phyloP scores from a whole-genome alignment of 176 grass and related monocot genomes.

The Carex parvula region DNA sequence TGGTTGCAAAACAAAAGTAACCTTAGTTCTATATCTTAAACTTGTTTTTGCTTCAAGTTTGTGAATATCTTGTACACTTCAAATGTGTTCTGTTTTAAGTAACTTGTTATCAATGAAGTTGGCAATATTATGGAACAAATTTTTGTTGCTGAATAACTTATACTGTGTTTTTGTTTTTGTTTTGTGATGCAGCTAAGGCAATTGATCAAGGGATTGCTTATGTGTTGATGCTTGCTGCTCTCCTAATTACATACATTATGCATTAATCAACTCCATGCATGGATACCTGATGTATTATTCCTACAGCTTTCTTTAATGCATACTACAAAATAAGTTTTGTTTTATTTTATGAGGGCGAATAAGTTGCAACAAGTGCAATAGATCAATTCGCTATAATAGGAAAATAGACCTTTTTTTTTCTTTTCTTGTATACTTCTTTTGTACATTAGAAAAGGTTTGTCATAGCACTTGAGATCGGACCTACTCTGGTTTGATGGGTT shows the following conservation, averaged over 20 bases:
- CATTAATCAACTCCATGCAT: background rate
- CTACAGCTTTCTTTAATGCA: background rate
- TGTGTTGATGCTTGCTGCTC: slow-evolving; percentile 42
- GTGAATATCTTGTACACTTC: background rate
- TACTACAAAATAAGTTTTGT: background rate
- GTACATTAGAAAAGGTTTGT: background rate
- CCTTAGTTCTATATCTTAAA: background rate
- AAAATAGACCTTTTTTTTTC: background rate
- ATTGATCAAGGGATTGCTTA: slow-evolving; percentile 50
- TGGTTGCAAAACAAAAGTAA: no score
- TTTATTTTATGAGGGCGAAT: background rate
- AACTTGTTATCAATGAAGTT: background rate
- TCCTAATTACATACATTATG: slow-evolving; percentile 39
- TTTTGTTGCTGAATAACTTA: background rate
- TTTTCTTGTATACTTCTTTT: background rate
- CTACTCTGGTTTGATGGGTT: no score
- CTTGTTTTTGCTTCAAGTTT: background rate
- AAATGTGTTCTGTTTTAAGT: background rate
- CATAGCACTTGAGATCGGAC: no score
- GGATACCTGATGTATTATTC: background rate
- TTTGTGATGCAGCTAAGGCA: slow-evolving; percentile 33
- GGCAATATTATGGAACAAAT: no score
- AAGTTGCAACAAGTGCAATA: background rate
- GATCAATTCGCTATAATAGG: background rate
- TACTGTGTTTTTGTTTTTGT: background rate